phyloP scores from a whole-genome alignment of 202 grass and related monocot genomes.

The Carex arenaria region DNA sequence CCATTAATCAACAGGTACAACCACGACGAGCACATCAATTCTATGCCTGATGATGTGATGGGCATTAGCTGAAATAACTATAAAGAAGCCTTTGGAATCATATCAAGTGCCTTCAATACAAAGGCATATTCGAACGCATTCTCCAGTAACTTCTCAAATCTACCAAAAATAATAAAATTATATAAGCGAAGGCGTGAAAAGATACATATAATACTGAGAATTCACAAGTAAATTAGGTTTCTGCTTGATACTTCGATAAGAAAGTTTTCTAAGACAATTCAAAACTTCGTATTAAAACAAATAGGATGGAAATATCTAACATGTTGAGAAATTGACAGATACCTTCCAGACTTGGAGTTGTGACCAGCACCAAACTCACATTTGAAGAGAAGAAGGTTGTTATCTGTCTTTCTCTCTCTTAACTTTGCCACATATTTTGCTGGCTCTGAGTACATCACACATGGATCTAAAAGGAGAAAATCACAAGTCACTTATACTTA shows the following conservation, averaged over 20 bases:
- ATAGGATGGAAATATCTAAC: too few relatives aligned
- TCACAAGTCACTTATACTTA: not conserved
- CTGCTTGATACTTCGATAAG: not conserved
- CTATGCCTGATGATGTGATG: not conserved
- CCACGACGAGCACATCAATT: too few relatives aligned
- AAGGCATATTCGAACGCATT: constrained; percentile 71
- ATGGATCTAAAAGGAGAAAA: constrained; percentile 41
- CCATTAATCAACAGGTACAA: too few relatives aligned
- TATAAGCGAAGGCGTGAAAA: not conserved
- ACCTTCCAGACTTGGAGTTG: constrained; percentile 88
- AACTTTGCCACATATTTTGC: constrained; percentile 85
- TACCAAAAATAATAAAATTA: constrained; percentile 18
- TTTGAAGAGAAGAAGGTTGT: constrained; percentile 78
- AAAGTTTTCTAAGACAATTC: not conserved
- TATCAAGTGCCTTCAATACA: constrained; percentile 62
- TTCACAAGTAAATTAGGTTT: not conserved
- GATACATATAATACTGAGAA: not conserved
- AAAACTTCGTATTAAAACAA: not conserved
- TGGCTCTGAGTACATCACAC: constrained; percentile 85
- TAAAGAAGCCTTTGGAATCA: constrained; percentile 34
- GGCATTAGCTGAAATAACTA: not conserved
- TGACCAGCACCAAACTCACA: constrained; percentile 74
- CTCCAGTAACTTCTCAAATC: constrained; percentile 71
- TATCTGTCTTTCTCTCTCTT: constrained; percentile 68
- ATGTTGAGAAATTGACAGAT: constrained; percentile 5